phyloP scores from a whole-genome alignment of 2,329 filamentous ascomycete genomes.

The Beauveria scarabaeidicola region DNA sequence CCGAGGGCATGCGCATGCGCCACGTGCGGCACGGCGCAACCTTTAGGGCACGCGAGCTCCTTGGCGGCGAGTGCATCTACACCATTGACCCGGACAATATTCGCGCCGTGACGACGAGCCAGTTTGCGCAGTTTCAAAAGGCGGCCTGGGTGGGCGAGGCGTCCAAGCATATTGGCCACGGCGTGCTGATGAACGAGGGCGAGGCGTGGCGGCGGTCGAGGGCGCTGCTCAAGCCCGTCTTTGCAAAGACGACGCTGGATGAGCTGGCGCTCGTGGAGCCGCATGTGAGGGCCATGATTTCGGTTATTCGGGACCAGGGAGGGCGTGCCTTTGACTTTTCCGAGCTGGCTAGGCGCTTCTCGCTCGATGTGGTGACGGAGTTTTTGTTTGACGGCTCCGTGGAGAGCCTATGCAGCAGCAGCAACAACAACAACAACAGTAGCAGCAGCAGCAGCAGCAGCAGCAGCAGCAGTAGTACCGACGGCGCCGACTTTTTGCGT shows the following conservation, averaged over 20 bases:
- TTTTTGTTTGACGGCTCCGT: conserved; percentile 8
- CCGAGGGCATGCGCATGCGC: conserved; percentile 2
- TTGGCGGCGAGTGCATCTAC: conserved; percentile 8
- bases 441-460: not conserved
- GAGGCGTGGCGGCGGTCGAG: not conserved
- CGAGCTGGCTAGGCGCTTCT: conserved; percentile 1
- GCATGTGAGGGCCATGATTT: not conserved
- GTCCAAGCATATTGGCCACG: conserved; percentile 9
- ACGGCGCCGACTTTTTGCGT: not conserved
- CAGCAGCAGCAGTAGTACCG: not conserved
- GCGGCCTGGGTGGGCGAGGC: conserved; percentile 8
- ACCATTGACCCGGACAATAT: conserved; percentile 9
- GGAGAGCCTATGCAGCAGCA: not conserved
- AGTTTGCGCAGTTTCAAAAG: conserved; percentile 7
- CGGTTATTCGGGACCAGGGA: not conserved
- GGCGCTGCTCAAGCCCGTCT: conserved; percentile 1
- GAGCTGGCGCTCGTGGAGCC: conserved; percentile 5
- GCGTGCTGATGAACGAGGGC: conserved; percentile 9
- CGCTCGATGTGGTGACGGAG: conserved; percentile 9
- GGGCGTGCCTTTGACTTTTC: conserved; percentile 3
- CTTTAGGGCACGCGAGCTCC: not conserved
- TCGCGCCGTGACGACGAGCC: not conserved
- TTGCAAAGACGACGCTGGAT: conserved; percentile 4
- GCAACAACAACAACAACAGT: not conserved
- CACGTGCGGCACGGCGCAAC: not conserved